phyloP scores from a whole-genome alignment of 495 filamentous ascomycete species.

The Penicillium lagena region DNA sequence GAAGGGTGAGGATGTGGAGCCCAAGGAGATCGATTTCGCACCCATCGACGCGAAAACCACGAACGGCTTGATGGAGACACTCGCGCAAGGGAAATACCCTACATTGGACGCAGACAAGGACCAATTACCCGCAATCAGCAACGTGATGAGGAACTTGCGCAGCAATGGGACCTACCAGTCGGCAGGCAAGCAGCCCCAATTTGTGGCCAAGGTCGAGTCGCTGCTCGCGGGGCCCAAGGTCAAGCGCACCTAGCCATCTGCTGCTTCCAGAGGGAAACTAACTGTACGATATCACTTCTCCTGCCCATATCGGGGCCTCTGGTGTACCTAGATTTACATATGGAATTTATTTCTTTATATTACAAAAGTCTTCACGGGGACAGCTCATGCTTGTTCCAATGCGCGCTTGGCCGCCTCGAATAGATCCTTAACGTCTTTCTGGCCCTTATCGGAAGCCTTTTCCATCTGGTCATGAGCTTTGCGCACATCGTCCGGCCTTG shows the following conservation, averaged over 20 bases:
- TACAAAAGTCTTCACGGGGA: too few relatives aligned
- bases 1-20: conserved; percentile 33
- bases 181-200: conserved; percentile 31
- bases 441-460: conserved; percentile 64
- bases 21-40: conserved; percentile 26
- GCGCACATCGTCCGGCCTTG: conserved; percentile 58
- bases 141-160: conserved; percentile 30
- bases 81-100: conserved; percentile 55
- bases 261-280: not conserved
- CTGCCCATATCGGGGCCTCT: conserved; percentile 1
- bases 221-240: conserved; percentile 25
- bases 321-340: conserved; percentile 18
- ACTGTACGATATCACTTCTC: conserved; percentile 23
- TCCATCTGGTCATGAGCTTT: conserved; percentile 65
- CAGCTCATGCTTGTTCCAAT: conserved; percentile 38
- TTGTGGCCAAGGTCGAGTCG: conserved; percentile 39
- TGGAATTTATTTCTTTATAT: not conserved
- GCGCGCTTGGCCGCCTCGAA: conserved; percentile 61
- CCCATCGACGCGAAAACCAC: conserved; percentile 51
- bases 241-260: conserved; percentile 20
- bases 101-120: conserved; percentile 7
- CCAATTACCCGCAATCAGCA: conserved; percentile 24
- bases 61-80: conserved; percentile 58
- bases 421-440: conserved; percentile 57
- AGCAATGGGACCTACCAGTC: conserved; percentile 42